A percentile compares a stretch with the other conserved stretches of the same genome.
These are phyloP conservation scores for Cryptomeria japonica DNA, from an alignment of 75 land plant species.

Conservation along the genomic window DNA sequence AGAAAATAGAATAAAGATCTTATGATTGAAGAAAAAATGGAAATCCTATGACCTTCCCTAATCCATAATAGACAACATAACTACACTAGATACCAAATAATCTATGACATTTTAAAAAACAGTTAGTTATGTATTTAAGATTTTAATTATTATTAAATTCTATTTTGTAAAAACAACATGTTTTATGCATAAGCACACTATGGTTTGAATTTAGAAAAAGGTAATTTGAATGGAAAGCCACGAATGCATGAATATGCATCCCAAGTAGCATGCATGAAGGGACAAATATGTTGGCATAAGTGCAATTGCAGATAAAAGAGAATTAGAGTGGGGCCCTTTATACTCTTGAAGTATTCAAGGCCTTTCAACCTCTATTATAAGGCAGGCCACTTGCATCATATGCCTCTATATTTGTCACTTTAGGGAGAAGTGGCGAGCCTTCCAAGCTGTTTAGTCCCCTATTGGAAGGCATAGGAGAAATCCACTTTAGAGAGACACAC, in stretches of 20 bases:
- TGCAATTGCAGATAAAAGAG: neutral
- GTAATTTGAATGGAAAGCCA: too few relatives aligned
- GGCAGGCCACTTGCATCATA: neutral
- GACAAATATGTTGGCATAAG: constrained; percentile 11
- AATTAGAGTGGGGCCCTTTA: neutral
- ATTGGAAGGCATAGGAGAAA: neutral
- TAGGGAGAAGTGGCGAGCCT: neutral
- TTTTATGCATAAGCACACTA: too few relatives aligned
- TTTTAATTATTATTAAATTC: too few relatives aligned
- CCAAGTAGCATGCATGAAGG: neutral
- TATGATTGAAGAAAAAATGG: too few relatives aligned
- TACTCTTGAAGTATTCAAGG: neutral
- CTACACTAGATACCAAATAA: too few relatives aligned
- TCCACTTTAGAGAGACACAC: neutral
- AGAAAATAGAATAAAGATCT: too few relatives aligned
- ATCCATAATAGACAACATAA: too few relatives aligned
- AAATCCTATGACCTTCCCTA: too few relatives aligned
- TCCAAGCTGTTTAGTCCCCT: neutral
- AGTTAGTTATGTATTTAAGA: too few relatives aligned
- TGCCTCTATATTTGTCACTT: neutral
- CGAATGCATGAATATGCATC: constrained; percentile 5
- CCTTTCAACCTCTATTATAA: neutral
- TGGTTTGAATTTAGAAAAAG: too few relatives aligned
- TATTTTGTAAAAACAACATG: too few relatives aligned
- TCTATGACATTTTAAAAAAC: too few relatives aligned